Conservation (phyloP, 2,329 filamentous ascomycete species). For the Fusarium domesticum region DNA sequence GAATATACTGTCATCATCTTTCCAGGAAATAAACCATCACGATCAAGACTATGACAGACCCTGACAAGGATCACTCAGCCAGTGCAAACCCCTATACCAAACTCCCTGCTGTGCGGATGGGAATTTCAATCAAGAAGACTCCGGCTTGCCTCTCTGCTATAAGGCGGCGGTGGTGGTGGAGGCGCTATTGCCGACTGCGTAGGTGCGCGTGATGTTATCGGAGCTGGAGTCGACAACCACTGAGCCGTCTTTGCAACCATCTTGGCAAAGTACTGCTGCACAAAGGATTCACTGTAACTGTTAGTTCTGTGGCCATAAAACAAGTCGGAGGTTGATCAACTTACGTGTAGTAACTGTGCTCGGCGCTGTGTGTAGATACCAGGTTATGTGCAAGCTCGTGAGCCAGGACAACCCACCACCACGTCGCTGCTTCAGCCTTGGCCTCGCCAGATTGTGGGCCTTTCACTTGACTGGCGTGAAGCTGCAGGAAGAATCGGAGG, state of each 20-base stretch:
- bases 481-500: conserved; percentile 76
- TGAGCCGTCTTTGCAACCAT: conserved; percentile 57
- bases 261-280: conserved; percentile 71
- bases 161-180: conserved; percentile 24
- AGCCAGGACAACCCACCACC: conserved; percentile 95
- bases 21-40: not conserved
- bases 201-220: conserved; percentile 7
- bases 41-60: not conserved
- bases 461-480: conserved; percentile 60
- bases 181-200: conserved; percentile 2
- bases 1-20: no score
- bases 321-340: conserved; percentile 23
- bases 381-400: conserved; percentile 97
- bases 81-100: not conserved
- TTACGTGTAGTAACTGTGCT: conserved; percentile 80
- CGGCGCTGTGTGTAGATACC: conserved; percentile 70
- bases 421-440: conserved; percentile 68
- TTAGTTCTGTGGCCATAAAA: conserved; percentile 16
- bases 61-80: not conserved
- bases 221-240: conserved; percentile 29
- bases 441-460: conserved; percentile 39
- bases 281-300: conserved; percentile 63
- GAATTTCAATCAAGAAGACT: conserved; percentile 1
- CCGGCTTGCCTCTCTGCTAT: conserved; percentile 10
- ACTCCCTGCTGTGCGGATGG: conserved; percentile 2